phyloP scores from a whole-genome alignment of 495 filamentous ascomycete genomes.

The Tuber aestivum region DNA sequence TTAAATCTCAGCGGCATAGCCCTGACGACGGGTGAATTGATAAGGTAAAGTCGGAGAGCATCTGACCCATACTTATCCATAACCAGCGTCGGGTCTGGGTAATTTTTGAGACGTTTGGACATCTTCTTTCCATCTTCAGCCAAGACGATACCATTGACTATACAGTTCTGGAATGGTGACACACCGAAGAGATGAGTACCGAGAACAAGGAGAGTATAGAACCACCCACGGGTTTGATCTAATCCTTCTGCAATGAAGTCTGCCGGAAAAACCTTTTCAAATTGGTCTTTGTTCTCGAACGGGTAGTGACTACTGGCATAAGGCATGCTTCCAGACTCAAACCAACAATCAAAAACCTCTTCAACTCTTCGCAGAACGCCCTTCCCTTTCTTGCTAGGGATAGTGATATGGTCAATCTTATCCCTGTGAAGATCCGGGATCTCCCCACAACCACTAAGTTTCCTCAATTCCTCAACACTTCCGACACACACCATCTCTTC shows the following conservation, averaged over 20 bases:
- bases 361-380: conserved; percentile 72
- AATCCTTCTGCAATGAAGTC: conserved; percentile 97
- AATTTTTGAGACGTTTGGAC: conserved; percentile 97
- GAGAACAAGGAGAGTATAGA: conserved; percentile 86
- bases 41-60: conserved; percentile 87
- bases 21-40: conserved; percentile 94
- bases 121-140: conserved; percentile 98
- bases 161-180: conserved; percentile 91
- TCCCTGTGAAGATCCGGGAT: conserved; percentile 90
- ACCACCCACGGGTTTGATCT: conserved; percentile 94
- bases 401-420: conserved; percentile 93
- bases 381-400: conserved; percentile 85
- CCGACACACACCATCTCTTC: conserved; percentile 84
- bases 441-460: conserved; percentile 80
- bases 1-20: conserved; percentile 89
- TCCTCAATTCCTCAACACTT: conserved; percentile 76
- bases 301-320: conserved; percentile 91
- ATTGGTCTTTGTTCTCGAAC: conserved; percentile 82
- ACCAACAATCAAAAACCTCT: conserved; percentile 99
- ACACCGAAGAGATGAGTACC: conserved; percentile 85
- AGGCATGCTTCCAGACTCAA: conserved; percentile 75
- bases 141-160: conserved; percentile 93
- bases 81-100: conserved; percentile 79
- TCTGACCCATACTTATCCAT: conserved; percentile 90
- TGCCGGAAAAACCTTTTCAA: conserved; percentile 77